Percentiles rank a stretch among this genome's conserved stretches.
phyloP scores from a whole-genome alignment of 306 rosid species.

The Inga oerstediana region DNA sequence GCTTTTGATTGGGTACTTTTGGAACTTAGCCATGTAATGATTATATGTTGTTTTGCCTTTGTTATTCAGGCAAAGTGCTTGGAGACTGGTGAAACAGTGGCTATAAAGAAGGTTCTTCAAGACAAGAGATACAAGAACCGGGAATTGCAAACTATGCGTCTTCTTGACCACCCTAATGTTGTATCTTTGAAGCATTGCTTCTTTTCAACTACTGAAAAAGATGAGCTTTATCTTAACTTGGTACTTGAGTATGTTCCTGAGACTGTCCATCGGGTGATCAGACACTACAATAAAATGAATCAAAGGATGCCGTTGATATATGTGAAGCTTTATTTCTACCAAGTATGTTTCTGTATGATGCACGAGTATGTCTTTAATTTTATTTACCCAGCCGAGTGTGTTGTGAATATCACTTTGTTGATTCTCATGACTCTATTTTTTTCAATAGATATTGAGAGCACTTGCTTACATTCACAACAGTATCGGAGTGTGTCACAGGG shows the following conservation, averaged over 20 bases:
- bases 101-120: constrained; percentile 77
- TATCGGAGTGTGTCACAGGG: constrained; percentile 95
- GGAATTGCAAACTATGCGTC: constrained; percentile 75
- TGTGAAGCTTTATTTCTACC: constrained; percentile 66
- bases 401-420: constrained; percentile 9
- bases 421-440: constrained; percentile 22
- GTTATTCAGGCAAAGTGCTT: constrained; percentile 67
- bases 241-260: constrained; percentile 78
- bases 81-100: constrained; percentile 73
- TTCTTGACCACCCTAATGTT: constrained; percentile 71
- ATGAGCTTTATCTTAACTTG: constrained; percentile 68
- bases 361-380: background rate
- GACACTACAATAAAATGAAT: constrained; percentile 62
- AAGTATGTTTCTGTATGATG: constrained; percentile 36
- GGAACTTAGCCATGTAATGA: background rate
- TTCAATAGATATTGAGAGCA: constrained; percentile 74
- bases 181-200: constrained; percentile 71
- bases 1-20: background rate
- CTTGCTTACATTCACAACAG: constrained; percentile 83
- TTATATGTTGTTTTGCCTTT: background rate
- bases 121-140: constrained; percentile 77
- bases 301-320: constrained; percentile 72
- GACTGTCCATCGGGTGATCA: constrained; percentile 66
- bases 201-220: constrained; percentile 69
- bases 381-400: background rate